Base-by-base conservation (phyloP, 2,329 filamentous ascomycete genomes). In the Penicillium brasilianum region DNA sequence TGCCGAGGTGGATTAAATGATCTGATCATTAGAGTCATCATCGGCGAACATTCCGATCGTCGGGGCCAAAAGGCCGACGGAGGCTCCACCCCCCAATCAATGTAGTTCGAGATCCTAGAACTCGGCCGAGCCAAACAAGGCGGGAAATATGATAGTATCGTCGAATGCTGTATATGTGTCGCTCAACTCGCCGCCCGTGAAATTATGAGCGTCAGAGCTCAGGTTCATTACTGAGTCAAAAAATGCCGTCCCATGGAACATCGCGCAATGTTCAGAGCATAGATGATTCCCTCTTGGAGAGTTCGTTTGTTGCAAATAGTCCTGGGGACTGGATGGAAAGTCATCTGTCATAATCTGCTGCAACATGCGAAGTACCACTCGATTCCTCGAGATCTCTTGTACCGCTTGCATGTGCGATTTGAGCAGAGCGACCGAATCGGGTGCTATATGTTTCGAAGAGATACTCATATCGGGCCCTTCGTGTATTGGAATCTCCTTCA, bases 171-270 rank as follows among this genome's bases (percentile, higher is more conserved):
- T 11, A 37, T 37, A 51, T 16, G 49, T 14, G 0, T 51, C 30
- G 9, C 11, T n/a, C n/a, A 1, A 83, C 1, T 34, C 28, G 4
- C 48, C 28, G n/a, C 11, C n/a, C 0, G 48, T 43, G 20, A 43
- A 4, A 13, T 13, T 18, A 3, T 32, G 28, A 34, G 48, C 3
- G 6, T 46, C 20, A 22, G 14, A 46, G 20, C 4, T 50, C 28
- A 34, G 16, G 10, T 50, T 50, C 48, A 34, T 30, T 28, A 50
- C 20, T 7, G 48, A 20, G 48, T 50, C 48, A 11, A 50, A 20
- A 34, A 50, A 32, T 20, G 48, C 37, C 20, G 59, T 41, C 4
- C 60, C 56, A 11, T 50, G 61, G 18, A 62, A 64, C 13, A 64
- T 57, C 4, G 56, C 56, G 43, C 53, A 64, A 22, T 59, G 52